Evolutionary conservation across 805 yeast genomes (phyloP), one percentile per base, ranked within the genome.

Genomic region (Grigorovia humatica): DNA sequence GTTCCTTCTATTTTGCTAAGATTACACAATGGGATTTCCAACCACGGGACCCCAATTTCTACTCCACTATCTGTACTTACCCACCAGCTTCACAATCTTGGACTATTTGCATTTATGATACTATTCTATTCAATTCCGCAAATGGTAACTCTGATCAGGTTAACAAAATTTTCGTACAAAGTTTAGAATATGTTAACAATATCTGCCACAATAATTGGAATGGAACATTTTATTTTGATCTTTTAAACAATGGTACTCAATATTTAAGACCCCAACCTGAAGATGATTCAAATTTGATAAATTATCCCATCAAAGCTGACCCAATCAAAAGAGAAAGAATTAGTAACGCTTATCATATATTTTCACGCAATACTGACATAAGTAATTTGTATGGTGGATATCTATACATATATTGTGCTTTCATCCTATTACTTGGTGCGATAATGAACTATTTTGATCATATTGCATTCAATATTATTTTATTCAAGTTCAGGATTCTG

Each of bases 61-160:
- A 57, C 45, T 48, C 55, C 9, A 43, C 59, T 18, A 18, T 59
- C 6, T 61, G 65, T 32, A 54, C 43, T 19, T 61, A 59, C 47
- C 49, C 51, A 35, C 64, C 64, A 7, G 64, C 65, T 2, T 54
- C 60, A 29, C 59, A 54, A 32, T 54, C 63, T 6, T 60, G 63
- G 64, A 41, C 59, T 4, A 35, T 51, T 12, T 61, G 65, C 45
- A 55, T 59, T 15, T 47, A 51, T 41, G 60, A 60, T 43, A 53
- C 58, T 38, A 43, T 32, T 32, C 11, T 11, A 32, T 32, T 11
- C 11, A 32, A 32, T 9, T 32, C 38, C 6, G 27, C 27, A 32
- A 9, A 32, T 32, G 38, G 15, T 32, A 8, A 8, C 11, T 5
- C 38, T 11, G 32, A 46, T 8, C 54, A 53, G 20, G 27, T 47